Percentiles rank a stretch among this genome's conserved stretches.
phyloP scores from a whole-genome alignment of 495 filamentous ascomycete species.

The Xylaria curta region DNA sequence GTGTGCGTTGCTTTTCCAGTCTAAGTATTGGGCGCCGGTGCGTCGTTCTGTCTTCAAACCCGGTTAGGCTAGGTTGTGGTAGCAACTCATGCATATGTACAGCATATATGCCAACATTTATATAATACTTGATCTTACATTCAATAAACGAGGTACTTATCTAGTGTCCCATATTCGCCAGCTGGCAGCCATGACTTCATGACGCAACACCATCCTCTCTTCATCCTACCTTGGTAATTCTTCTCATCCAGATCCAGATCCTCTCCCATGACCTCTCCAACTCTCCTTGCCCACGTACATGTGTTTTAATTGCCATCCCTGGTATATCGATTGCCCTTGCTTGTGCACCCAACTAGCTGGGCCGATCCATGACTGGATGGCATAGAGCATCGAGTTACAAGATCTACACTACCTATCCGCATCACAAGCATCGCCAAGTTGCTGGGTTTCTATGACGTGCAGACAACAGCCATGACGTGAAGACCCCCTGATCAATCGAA shows the following conservation, averaged over 20 bases:
- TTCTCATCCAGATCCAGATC: neutral
- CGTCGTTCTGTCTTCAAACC: neutral
- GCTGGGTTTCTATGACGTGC: constrained; percentile 12
- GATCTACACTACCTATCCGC: constrained; percentile 18
- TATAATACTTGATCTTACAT: too few relatives aligned
- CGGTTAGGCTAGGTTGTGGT: too few relatives aligned
- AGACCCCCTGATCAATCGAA: constrained; percentile 6
- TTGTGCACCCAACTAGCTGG: constrained; percentile 4
- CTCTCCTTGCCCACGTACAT: constrained; percentile 21
- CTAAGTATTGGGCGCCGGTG: neutral
- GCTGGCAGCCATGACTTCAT: neutral
- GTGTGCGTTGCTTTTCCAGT: neutral
- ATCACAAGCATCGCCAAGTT: neutral
- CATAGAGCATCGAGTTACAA: neutral
- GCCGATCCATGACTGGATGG: constrained; percentile 2
- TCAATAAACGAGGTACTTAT: too few relatives aligned
- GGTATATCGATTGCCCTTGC: constrained; percentile 3
- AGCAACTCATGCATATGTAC: neutral
- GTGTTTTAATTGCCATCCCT: neutral
- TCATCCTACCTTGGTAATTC: neutral
- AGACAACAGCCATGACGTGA: constrained; percentile 6
- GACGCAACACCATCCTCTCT: neutral
- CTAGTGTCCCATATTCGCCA: neutral
- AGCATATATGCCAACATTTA: neutral
- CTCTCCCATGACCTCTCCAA: neutral